Conservation (phyloP, 768 basidiomycete species). For the Leccinum variicolor region DNA sequence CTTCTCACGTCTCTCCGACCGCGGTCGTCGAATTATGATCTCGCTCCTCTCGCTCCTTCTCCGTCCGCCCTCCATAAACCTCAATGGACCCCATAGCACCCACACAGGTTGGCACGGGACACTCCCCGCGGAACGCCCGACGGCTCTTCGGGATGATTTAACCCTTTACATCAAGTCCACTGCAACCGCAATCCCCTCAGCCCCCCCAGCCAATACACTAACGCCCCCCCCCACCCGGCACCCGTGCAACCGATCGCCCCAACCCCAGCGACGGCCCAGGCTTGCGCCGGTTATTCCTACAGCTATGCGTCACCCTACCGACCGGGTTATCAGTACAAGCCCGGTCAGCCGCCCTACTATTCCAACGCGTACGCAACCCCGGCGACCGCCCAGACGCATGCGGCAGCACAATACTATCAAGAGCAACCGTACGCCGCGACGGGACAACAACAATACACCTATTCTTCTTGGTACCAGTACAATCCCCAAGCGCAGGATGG, state of each 20-base stretch:
- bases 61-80: slow-evolving; percentile 62
- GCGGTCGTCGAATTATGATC: slow-evolving; percentile 42
- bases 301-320: slow-evolving; percentile 35
- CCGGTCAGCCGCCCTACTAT: slow-evolving; percentile 34
- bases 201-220: slow-evolving; percentile 33
- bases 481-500: slow-evolving; percentile 29
- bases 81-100: slow-evolving; percentile 63
- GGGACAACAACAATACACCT: slow-evolving; percentile 40
- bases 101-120: slow-evolving; percentile 70
- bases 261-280: slow-evolving; percentile 27
- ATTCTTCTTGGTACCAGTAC: slow-evolving; percentile 44
- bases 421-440: slow-evolving; percentile 33
- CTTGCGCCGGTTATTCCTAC: slow-evolving; percentile 33
- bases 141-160: slow-evolving; percentile 69
- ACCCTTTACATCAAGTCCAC: slow-evolving; percentile 64
- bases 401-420: slow-evolving; percentile 34
- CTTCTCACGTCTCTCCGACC: slow-evolving; percentile 71
- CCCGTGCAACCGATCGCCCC: slow-evolving; percentile 22
- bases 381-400: slow-evolving; percentile 25
- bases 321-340: slow-evolving; percentile 35
- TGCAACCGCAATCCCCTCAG: slow-evolving; percentile 30
- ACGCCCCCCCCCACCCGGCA: slow-evolving; percentile 27
- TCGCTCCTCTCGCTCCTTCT: slow-evolving; percentile 56
- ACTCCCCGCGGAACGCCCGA: slow-evolving; percentile 50
- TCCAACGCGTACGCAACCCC: slow-evolving; percentile 26